phyloP scores from a whole-genome alignment of 257 asterid species.

The Solanum phureja region DNA sequence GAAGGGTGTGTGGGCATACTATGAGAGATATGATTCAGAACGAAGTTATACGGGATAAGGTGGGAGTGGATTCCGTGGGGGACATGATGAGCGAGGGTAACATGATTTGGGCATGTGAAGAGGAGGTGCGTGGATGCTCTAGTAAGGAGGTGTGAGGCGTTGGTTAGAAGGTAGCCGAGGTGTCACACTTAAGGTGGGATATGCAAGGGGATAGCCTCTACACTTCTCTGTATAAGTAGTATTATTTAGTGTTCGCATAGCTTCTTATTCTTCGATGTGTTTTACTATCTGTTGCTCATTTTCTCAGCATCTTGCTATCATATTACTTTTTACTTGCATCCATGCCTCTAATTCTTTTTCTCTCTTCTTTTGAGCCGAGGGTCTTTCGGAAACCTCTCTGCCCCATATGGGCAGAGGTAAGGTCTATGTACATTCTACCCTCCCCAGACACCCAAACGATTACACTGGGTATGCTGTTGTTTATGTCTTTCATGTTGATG shows the following conservation, averaged over 20 bases:
- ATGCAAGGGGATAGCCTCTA: not conserved
- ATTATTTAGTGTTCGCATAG: not conserved
- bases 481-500: slow-evolving; percentile 14
- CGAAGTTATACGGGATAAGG: not conserved
- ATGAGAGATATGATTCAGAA: not conserved
- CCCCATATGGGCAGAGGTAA: not conserved
- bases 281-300: not conserved
- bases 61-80: not conserved
- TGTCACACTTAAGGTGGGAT: not conserved
- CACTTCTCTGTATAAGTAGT: not conserved
- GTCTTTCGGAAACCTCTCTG: not conserved
- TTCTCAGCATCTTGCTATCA: not conserved
- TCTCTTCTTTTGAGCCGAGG: not conserved
- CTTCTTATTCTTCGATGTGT: not conserved
- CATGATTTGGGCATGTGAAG: not conserved
- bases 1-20: not conserved
- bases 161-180: not conserved
- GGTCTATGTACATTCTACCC: not conserved
- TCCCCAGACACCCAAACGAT: not conserved
- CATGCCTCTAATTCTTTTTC: not conserved
- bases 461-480: not conserved
- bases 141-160: not conserved
- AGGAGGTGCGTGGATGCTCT: not conserved
- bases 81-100: not conserved
- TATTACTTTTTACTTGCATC: not conserved